Base-by-base conservation (phyloP, 495 filamentous ascomycete genomes). In the Staphylotrichum longicolle region DNA sequence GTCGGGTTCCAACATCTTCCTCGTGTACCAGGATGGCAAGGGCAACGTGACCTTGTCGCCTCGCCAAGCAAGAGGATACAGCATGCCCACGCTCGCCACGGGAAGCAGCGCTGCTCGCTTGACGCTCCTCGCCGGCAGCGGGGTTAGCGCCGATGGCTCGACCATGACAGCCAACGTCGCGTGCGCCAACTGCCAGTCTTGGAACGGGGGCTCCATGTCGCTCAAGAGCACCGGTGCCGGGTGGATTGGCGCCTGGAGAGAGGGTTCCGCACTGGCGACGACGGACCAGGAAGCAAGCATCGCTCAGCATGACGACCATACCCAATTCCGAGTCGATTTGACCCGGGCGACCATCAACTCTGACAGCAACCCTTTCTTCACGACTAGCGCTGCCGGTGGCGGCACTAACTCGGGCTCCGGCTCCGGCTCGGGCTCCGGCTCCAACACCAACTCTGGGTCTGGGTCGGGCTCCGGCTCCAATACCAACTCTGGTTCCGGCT, bases 241-340 rank as follows among this genome's bases (percentile, higher is more conserved):
- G 11, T 93, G 88, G 84, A 88, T 96, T 63, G 87, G 80, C 67
- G 87, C 86, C 2, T 79, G 80, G 70, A 85, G 84, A 57, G 65
- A 70, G 11, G 88, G 91, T 5, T 68, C 71, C 0, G 63, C 86
- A 1, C 66, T 93, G 49, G 76, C 82, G 40, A 83, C 84, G 10
- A 76, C 80, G 10, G 78, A 78, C 55, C 46, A 65, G 3, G 72
- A 70, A 7, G 83, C 80, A 0, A 58, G 52, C 12, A 85, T 95
- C 59, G 37, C 45, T 8, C 75, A 85, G 58, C 91, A 96, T 70
- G 81, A 85, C 64, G 71, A 66, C 27, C 71, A 78, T 32, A 75
- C 78, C 0, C 46, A 61, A n/a, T 89, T 88, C 67, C 62, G 56
- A 0, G 77, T 90, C 59, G 81, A 88, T 63, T 66, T 91, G 45